Evolutionary conservation across 331 rosid genomes (phyloP).

Genomic region (Malus hybrid): DNA sequence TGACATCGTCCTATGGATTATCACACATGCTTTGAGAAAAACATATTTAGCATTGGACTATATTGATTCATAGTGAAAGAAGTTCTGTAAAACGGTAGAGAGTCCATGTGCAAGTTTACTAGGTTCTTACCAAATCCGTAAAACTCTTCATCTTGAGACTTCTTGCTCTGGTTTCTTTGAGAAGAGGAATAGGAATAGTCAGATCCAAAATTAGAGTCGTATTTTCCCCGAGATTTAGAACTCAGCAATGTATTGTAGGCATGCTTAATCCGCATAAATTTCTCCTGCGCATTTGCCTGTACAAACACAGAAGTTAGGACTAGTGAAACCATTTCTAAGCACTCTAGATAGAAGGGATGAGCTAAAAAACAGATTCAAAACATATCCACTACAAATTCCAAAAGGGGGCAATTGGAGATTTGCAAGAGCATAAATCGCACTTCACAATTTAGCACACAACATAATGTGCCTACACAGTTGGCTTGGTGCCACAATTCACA

Average conservation of each 20-base stretch:
- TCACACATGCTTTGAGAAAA: not conserved
- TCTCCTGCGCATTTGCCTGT: constrained; percentile 86
- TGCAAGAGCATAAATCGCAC: not conserved
- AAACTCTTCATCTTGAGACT: constrained; percentile 55
- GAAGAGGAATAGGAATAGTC: constrained; percentile 39
- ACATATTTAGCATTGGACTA: not conserved
- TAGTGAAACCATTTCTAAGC: not conserved
- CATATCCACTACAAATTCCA: not conserved
- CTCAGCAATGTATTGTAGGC: constrained; percentile 78
- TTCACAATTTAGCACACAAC: not conserved
- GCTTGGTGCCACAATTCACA: not conserved
- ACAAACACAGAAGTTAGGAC: constrained; percentile 3
- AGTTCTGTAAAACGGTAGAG: not conserved
- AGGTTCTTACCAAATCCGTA: constrained; percentile 73
- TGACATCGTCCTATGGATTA: not conserved
- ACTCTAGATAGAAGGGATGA: not conserved
- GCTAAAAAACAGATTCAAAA: not conserved
- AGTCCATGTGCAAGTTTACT: not conserved
- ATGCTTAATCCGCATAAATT: constrained; percentile 88
- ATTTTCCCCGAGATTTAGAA: constrained; percentile 68
- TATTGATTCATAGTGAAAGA: not conserved
- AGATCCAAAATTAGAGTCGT: constrained; percentile 48
- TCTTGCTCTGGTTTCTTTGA: constrained; percentile 43
- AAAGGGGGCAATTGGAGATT: not conserved
- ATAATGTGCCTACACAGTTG: not conserved